Base-by-base conservation (phyloP, 225 moss, liverwort and hornwort species). In the Sphagnum tenellum region DNA sequence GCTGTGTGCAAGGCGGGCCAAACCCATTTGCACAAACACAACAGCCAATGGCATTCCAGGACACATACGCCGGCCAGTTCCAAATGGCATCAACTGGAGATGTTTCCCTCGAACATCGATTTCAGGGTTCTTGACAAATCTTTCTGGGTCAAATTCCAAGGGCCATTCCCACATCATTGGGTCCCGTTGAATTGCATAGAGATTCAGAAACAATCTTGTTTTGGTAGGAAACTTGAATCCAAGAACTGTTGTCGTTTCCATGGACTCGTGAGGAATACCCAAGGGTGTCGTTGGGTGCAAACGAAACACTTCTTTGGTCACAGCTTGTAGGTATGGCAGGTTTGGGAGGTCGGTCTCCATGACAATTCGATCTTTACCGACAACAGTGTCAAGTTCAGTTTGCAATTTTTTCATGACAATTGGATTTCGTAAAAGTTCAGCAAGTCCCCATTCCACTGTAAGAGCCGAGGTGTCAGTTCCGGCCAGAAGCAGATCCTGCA, bases 101-200 rank as follows among this genome's bases (percentile, higher is more conserved):
- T 5, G 10, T n/a, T 67, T 47, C 4, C 49, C 49, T 45, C 46
- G 12, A 12, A 12, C 13, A 55, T 44, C 68, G 44, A 69, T 44
- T 3, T 29, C 29, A 29, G 29, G 51, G 8, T 54, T 12, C 9
- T 12, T 29, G 51, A 53, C 5, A 8, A 4, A 12, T 58, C 57
- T 4, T 12, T 12, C 5, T n/a, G 57, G 5, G 12, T 4, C 57
- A n/a, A 5, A 60, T 60, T n/a, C 12, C 47, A 29, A 9, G 62
- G 62, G 62, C 7, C 47, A 5, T 46, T 14, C 46, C 11, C 10
- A 48, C 5, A 76, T 65, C 0, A 66, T 44, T 12, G 82, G 76
- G 55, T 83, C 82, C 5, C 76, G 69, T 2, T 83, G 82, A 53
- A 83, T 83, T 4, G 79, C 67, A 47, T 71, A 60, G 9, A 67